Percentiles rank a stretch among this genome's conserved stretches.
phyloP scores from a whole-genome alignment of 2,329 filamentous ascomycete species.

The Kalmusia sp. region DNA sequence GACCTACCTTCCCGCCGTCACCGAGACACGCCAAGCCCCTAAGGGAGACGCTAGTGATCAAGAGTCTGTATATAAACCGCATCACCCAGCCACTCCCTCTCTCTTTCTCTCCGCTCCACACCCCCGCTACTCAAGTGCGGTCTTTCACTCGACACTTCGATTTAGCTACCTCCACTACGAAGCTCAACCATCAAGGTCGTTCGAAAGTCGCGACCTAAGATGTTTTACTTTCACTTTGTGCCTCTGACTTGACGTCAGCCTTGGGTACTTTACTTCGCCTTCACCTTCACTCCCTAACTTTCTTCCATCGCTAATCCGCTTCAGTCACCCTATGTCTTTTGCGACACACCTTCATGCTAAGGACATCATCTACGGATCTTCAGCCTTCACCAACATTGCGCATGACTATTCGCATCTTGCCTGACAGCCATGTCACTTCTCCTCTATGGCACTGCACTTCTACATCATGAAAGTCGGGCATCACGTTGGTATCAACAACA shows the following conservation, averaged over 20 bases:
- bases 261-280: conserved; percentile 5
- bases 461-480: neutral
- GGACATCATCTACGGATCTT: neutral
- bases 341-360: neutral
- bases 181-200: too few relatives aligned
- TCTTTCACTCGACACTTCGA: neutral
- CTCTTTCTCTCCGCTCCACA: conserved; percentile 1
- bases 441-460: neutral
- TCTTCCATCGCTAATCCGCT: neutral
- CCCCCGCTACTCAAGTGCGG: neutral
- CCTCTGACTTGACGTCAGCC: neutral
- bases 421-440: neutral
- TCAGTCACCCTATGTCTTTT: neutral
- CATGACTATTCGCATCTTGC: neutral
- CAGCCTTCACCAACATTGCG: neutral
- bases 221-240: neutral
- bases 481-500: neutral
- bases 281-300: neutral
- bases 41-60: conserved; percentile 1
- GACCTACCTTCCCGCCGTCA: too few relatives aligned
- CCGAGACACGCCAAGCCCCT: neutral
- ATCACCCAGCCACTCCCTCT: neutral
- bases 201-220: too few relatives aligned
- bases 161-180: neutral
- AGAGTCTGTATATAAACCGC: conserved; percentile 2